Evolutionary conservation across 495 filamentous ascomycete genomes (phyloP), one percentile per base, ranked within the genome.

Genomic region (Achaetomiella virescens): DNA sequence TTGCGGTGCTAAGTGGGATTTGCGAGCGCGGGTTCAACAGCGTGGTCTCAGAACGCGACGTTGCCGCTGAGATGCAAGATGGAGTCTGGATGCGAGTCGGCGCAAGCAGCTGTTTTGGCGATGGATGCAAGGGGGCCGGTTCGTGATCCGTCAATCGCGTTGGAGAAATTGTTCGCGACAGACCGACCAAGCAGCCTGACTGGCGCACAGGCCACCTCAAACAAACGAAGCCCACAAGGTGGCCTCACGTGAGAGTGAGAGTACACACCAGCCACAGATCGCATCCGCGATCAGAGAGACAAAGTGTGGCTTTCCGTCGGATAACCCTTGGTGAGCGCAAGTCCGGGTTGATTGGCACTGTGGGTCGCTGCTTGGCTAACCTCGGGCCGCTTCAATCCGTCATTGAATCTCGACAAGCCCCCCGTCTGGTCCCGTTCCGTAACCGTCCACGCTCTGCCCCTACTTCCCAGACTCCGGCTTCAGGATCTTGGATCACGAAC

Each of bases 141-240:
- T 63, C 61, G 60, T 67, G 59, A 63, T 61, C 41, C 52, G 54
- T 55, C 41, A 46, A 64, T 66, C 66, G 66, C 66, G 66, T 62
- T 69, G 58, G 66, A 65, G 62, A 66, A 69, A 65, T 46, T 66
- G 55, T 62, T 69, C 65, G 66, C 65, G 65, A 63, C 62, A 47
- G 49, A 52, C 58, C 49, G 62, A 29, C 52, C 51, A 45, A n/a
- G 55, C 43, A 31, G 40, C 51, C 35, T 24, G 10, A 6, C 18
- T 7, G 17, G 17, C n/a, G 6, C 17, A 15, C 27, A 37, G 29
- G 21, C 42, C 61, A 57, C 48, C 43, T 44, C 21, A 42, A 40
- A 38, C 35, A 50, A 22, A 17, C 27, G 10, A 27, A n/a, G 42
- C 15, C n/a, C n/a, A n/a, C 10, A 8, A 7, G 15, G 25, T 35